Evolutionary conservation across 305 asterid genomes (phyloP), one percentile per base, ranked within the genome.

Genomic region (Striga hermonthica): DNA sequence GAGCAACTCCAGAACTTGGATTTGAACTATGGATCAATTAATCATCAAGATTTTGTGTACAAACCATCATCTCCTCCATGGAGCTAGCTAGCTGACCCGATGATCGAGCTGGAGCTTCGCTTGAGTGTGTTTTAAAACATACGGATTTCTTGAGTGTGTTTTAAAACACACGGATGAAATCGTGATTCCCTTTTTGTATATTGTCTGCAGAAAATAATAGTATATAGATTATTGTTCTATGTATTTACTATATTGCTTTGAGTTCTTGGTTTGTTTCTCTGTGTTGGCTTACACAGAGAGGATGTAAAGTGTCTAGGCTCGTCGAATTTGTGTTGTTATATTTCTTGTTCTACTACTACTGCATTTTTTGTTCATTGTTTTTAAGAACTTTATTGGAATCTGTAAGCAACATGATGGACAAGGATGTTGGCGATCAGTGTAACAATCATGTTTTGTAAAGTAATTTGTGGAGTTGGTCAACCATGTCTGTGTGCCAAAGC

Each of bases 1-100:
- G 97, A 90, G 70, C 98, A 92, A 72, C 97, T 92, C 59, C 97
- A 90, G 70, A 90, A 69, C 79, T 76, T 92, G 65, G 97, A 90
- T 72, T 66, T 85, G 43, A 93, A 83, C 83, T 81, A 82, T 55
- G 94, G 82, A 70, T 76, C 97, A 11, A 62, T 66, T 4, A 70
- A 91, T 49, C 95, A 82, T 54, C 94, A 82, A 38, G 96, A 92
- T 64, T 78, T 82, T 62, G 66, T 83, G 78, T 82, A 82, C 79
- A 92, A 86, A 69, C 78, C 95, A 8, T 74, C 94, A 4, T 88
- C 97, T 67, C 96, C 95, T 73, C 79, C 89, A 14, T 90, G 98
- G 98, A 82, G 79, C 77, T 91, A 83, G 82, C 52, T 6, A 3
- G 28, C 31, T 22, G 1, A 22, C 2, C n/a, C n/a, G n/a, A n/a